phyloP scores from a whole-genome alignment of 2,329 filamentous ascomycete genomes.

The Pseudocercospora macadamiae region DNA sequence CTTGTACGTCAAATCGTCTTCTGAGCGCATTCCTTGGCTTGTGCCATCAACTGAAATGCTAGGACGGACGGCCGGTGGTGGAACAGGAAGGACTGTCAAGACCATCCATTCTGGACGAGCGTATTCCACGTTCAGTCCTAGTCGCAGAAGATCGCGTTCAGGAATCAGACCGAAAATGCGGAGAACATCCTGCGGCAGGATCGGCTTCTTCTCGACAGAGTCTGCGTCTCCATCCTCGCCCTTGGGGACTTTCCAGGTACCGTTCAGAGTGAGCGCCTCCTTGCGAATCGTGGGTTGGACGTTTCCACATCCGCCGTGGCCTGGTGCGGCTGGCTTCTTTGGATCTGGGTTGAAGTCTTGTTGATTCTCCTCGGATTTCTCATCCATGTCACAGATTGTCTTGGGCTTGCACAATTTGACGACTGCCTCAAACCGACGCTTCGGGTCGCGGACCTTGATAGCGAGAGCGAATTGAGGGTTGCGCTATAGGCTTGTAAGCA shows the following conservation, averaged over 20 bases:
- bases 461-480: conserved; percentile 83
- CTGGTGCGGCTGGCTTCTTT: conserved; percentile 55
- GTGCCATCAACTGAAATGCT: conserved; percentile 98
- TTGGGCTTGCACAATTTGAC: conserved; percentile 93
- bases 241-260: conserved; percentile 71
- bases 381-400: conserved; percentile 80
- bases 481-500: conserved; percentile 64
- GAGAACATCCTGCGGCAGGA: conserved; percentile 82
- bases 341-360: conserved; percentile 67
- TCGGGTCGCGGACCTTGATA: conserved; percentile 84
- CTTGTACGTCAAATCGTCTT: conserved; percentile 99
- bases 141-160: conserved; percentile 77
- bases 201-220: conserved; percentile 75
- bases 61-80: conserved; percentile 90
- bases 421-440: conserved; percentile 88
- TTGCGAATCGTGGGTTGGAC: conserved; percentile 84
- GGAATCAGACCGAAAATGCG: conserved; percentile 85
- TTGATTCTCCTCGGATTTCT: conserved; percentile 67
- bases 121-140: conserved; percentile 93
- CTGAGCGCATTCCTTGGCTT: conserved; percentile 86
- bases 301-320: conserved; percentile 93
- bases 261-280: conserved; percentile 80
- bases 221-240: conserved; percentile 71
- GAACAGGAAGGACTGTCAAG: conserved; percentile 89
- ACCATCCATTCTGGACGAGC: conserved; percentile 99